Evolutionary conservation across 2,329 filamentous ascomycete species (phyloP), one percentile per base, ranked within the genome.

Genomic region (Fusarium mangiferae): DNA sequence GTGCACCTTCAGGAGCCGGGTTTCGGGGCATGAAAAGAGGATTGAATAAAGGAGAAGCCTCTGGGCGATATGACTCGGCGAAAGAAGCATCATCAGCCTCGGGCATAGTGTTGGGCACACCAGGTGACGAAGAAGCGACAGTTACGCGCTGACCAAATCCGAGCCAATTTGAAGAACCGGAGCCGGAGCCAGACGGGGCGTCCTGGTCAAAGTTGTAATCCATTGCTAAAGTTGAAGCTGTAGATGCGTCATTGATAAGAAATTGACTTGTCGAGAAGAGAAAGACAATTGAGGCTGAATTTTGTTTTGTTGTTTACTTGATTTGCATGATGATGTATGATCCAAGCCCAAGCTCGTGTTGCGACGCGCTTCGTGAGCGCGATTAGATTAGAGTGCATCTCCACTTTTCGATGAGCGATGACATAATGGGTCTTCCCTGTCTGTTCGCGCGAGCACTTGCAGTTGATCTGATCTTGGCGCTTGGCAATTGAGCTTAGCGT

Each of bases 31-130:
- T 28, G 30, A 68, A 69, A 15, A 68, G 33, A 3, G 75, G 70
- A 22, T 78, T 78, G 56, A 78, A 78, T 11, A 78, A 44, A 26
- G 76, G 76, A 5, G 76, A 78, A 3, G 66, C 52, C 41, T 78
- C 76, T 33, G 73, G 76, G 15, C 69, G 67, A 60, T 72, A 78
- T 1, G 76, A 78, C 28, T 78, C 76, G n/a, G 76, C 75, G 36
- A 78, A 78, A n/a, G 75, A 76, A 18, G 54, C 28, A 30, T 78
- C 75, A 18, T 78, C 76, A 30, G 39, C 20, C 6, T 69, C 67
- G 4, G 62, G 65, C 55, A 74, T 45, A 8, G 45, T 51, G 44
- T 67, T 66, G 13, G 74, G 66, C 36, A 58, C 64, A 60, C 57
- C 58, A 20, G 71, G 73, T n/a, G 75, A 76, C 12, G 75, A 76